Evolutionary conservation across 2,329 filamentous ascomycete genomes (phyloP).

Genomic region (Sporothrix mexicana): DNA sequence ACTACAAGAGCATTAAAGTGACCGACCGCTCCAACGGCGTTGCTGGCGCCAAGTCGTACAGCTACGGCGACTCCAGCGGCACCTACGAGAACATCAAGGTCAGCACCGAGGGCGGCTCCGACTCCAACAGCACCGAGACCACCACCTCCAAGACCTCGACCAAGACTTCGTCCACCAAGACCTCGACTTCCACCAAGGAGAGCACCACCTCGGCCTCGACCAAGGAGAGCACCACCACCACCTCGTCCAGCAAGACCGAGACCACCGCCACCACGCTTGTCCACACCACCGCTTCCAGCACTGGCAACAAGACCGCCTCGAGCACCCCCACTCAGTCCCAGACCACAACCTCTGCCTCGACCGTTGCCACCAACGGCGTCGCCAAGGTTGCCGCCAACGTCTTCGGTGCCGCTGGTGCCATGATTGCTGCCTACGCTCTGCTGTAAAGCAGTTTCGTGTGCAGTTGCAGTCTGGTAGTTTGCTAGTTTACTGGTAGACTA

Average conservation of each 20-base stretch:
- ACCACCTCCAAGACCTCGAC: conserved; percentile 36
- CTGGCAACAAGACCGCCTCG: conserved; percentile 8
- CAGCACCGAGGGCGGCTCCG: conserved; percentile 44
- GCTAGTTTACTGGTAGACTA: neutral
- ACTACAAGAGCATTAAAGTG: conserved; percentile 63
- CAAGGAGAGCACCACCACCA: conserved; percentile 42
- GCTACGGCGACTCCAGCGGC: conserved; percentile 57
- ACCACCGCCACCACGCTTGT: conserved; percentile 26
- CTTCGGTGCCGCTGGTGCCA: conserved; percentile 39
- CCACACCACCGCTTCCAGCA: neutral
- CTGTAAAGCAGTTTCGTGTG: conserved; percentile 38
- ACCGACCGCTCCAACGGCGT: conserved; percentile 60
- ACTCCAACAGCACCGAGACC: conserved; percentile 34
- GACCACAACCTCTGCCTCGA: conserved; percentile 36
- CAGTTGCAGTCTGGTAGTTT: neutral
- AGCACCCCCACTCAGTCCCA: neutral
- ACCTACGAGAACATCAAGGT: conserved; percentile 59
- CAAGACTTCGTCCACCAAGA: conserved; percentile 38
- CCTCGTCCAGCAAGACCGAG: conserved; percentile 20
- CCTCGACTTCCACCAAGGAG: conserved; percentile 37
- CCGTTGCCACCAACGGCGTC: conserved; percentile 43
- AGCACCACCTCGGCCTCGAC: conserved; percentile 39
- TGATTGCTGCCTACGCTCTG: conserved; percentile 40
- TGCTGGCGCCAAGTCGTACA: conserved; percentile 57
- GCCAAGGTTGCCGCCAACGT: conserved; percentile 38